These are phyloP conservation scores for Suillus alpinus DNA, from an alignment of 768 basidiomycete genomes.

Conservation along the genomic window DNA sequence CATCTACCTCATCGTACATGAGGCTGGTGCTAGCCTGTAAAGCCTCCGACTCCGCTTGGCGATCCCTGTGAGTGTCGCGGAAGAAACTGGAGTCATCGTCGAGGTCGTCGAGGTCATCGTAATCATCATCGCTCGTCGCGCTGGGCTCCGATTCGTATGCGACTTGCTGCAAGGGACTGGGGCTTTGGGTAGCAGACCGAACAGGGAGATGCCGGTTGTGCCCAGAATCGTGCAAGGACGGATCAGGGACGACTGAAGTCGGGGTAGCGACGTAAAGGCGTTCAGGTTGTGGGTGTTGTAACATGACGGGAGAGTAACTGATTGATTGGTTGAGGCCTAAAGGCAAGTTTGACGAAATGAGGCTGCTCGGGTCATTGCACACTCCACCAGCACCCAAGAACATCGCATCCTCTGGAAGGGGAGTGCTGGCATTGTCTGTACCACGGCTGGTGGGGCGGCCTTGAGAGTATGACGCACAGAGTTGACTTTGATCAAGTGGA, in stretches of 20 bases:
- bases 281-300: conserved; percentile 33
- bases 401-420: conserved; percentile 44
- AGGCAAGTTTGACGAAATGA: conserved; percentile 32
- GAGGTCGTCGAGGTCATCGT: conserved; percentile 25
- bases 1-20: conserved; percentile 30
- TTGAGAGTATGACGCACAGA: conserved; percentile 22
- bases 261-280: conserved; percentile 20
- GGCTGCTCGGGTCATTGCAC: conserved; percentile 27
- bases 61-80: conserved; percentile 26
- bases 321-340: conserved; percentile 27
- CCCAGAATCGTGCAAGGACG: conserved; percentile 19
- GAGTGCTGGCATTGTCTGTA: conserved; percentile 17
- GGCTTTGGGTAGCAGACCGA: conserved; percentile 35
- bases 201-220: conserved; percentile 21
- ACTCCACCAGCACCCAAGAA: conserved; percentile 52
- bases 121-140: conserved; percentile 27
- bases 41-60: conserved; percentile 18
- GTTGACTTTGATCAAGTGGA: conserved; percentile 17
- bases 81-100: conserved; percentile 35
- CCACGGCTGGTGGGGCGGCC: conserved; percentile 26
- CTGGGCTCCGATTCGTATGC: conserved; percentile 29
- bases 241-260: conserved; percentile 23
- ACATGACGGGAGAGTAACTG: conserved; percentile 12
- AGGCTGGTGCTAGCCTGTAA: conserved; percentile 32
- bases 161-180: conserved; percentile 38